phyloP scores from a whole-genome alignment of 108 stramenopile species.

The Thalassiosira profunda region DNA sequence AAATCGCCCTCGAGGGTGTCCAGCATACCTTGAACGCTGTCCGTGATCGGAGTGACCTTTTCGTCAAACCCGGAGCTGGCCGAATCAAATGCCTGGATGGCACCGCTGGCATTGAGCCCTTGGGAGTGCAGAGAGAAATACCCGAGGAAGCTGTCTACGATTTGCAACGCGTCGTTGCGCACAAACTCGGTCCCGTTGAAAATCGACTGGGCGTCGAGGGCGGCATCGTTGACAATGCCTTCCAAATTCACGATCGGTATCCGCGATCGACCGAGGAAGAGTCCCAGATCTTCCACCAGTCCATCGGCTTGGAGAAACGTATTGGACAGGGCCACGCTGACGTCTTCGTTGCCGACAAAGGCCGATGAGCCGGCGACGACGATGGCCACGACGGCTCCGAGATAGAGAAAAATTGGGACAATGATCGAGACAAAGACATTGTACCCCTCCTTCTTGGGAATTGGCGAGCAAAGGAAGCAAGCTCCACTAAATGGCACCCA shows the following conservation, averaged over 20 bases:
- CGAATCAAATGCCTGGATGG: slow-evolving; percentile 22
- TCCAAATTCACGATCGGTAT: slow-evolving; percentile 40
- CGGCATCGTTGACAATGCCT: slow-evolving; percentile 36
- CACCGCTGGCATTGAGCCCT: slow-evolving; percentile 28
- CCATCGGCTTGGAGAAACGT: slow-evolving; percentile 36
- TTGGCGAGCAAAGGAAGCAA: slow-evolving; percentile 49
- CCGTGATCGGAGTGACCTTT: slow-evolving; percentile 40
- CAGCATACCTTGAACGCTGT: slow-evolving; percentile 40
- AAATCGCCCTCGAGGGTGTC: slow-evolving; percentile 53
- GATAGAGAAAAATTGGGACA: slow-evolving; percentile 38
- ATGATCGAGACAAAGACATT: slow-evolving; percentile 18
- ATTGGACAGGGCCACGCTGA: slow-evolving; percentile 41
- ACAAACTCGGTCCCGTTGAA: slow-evolving; percentile 54
- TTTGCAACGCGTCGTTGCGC: slow-evolving; percentile 24
- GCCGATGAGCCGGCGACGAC: slow-evolving; percentile 26
- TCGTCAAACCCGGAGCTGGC: slow-evolving; percentile 33
- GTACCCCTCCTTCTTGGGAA: slow-evolving; percentile 43
- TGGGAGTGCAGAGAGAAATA: slow-evolving; percentile 28
- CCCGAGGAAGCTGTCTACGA: slow-evolving; percentile 41
- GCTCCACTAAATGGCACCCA: slow-evolving; percentile 26
- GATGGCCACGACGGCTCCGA: slow-evolving; percentile 21
- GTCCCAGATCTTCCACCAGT: slow-evolving; percentile 33
- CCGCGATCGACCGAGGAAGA: slow-evolving; percentile 41
- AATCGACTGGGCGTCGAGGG: slow-evolving; percentile 37
- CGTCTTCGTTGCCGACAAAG: slow-evolving; percentile 49